Conservation (phyloP, 1,284 basidiomycete genomes). For the Melampsora americana region DNA sequence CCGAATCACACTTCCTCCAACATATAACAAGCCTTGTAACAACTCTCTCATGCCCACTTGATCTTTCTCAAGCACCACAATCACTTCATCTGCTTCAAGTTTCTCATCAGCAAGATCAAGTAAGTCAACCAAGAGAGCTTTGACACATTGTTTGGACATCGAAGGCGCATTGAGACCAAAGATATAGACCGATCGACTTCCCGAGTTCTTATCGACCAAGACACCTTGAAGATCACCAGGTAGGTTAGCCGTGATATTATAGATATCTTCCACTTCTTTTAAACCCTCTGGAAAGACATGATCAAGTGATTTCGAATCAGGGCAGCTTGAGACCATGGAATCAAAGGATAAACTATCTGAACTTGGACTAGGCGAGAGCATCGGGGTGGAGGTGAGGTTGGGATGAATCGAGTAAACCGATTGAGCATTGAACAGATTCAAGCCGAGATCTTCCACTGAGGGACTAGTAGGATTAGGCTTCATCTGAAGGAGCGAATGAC, state of each 20-base stretch:
- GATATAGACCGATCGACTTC: constrained; percentile 33
- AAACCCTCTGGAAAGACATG: constrained; percentile 31
- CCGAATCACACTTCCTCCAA: constrained; percentile 32
- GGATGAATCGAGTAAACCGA: constrained; percentile 17
- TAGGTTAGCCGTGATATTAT: constrained; percentile 29
- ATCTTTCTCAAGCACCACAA: constrained; percentile 37
- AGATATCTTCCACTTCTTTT: constrained; percentile 27
- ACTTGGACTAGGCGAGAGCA: constrained; percentile 34
- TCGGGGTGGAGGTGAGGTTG: constrained; percentile 7
- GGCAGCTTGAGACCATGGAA: neutral
- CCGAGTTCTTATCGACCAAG: constrained; percentile 26
- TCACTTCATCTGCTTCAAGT: constrained; percentile 37
- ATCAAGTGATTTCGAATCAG: constrained; percentile 9
- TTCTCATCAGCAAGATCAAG: constrained; percentile 40
- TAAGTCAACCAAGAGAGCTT: constrained; percentile 20
- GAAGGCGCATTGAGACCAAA: constrained; percentile 20
- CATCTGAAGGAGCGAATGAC: constrained; percentile 10
- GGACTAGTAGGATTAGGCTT: neutral
- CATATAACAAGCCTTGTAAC: constrained; percentile 40
- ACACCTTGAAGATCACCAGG: constrained; percentile 31
- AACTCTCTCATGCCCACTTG: constrained; percentile 30
- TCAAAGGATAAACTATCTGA: constrained; percentile 23
- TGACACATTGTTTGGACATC: neutral
- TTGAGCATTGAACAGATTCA: neutral
- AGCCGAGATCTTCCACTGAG: neutral